Percentiles rank a stretch among this genome's conserved stretches.
phyloP scores from a whole-genome alignment of 805 yeast genomes.

The Pichia californica region DNA sequence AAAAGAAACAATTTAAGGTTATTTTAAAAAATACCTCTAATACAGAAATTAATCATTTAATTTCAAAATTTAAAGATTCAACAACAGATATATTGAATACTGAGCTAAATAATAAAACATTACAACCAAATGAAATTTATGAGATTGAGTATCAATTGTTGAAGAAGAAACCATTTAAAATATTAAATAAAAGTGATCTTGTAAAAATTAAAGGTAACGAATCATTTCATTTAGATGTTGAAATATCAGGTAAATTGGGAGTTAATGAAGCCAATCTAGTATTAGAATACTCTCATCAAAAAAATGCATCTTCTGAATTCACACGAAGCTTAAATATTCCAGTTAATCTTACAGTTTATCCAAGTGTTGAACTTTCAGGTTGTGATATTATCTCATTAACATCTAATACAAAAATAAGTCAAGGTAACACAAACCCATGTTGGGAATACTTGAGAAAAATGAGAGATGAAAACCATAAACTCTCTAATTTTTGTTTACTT shows the following conservation, averaged over 20 bases:
- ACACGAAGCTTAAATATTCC: conserved; percentile 62
- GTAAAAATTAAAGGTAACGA: conserved; percentile 33
- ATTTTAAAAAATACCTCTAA: conserved; percentile 51
- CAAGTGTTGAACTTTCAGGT: conserved; percentile 68
- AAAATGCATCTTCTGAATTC: conserved; percentile 23
- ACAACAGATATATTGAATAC: conserved; percentile 57
- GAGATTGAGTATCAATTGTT: conserved; percentile 68
- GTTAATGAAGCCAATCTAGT: conserved; percentile 58
- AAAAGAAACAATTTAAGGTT: conserved; percentile 44
- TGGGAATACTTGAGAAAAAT: conserved; percentile 30
- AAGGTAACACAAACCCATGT: conserved; percentile 19
- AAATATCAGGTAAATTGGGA: conserved; percentile 66
- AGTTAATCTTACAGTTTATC: conserved; percentile 59
- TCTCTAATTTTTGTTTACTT: conserved; percentile 53
- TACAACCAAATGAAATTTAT: conserved; percentile 58
- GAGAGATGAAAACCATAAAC: conserved; percentile 26
- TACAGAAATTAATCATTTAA: conserved; percentile 48
- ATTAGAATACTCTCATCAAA: conserved; percentile 54
- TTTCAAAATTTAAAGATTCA: conserved; percentile 65
- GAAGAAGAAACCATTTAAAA: conserved; percentile 49
- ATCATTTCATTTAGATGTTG: conserved; percentile 43
- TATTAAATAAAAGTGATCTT: conserved; percentile 42
- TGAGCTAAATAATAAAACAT: conserved; percentile 38
- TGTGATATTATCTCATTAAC: conserved; percentile 65
- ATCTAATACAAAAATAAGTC: conserved; percentile 25